Percentiles rank a stretch among this genome's conserved stretches.
Evolutionary conservation across 2,329 filamentous ascomycete genomes (phyloP).

Genomic region (Fusarium sp.): DNA sequence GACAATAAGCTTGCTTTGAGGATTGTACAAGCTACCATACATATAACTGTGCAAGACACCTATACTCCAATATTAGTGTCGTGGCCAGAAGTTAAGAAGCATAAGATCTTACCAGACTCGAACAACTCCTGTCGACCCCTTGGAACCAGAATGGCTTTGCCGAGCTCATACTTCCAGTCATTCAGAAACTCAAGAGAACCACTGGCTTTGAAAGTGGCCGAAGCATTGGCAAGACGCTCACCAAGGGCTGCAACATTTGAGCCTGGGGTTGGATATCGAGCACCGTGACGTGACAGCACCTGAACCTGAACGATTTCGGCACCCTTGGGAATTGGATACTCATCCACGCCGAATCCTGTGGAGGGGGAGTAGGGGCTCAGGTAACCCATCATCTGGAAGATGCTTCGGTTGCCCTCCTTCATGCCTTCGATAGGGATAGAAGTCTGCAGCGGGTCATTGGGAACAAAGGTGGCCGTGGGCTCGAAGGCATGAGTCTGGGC

Average conservation of each 20-base stretch:
- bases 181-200: constrained; percentile 76
- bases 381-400: constrained; percentile 77
- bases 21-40: constrained; percentile 78
- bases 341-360: constrained; percentile 79
- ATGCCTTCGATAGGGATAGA: constrained; percentile 74
- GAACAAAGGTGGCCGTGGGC: constrained; percentile 74
- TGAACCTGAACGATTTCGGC: constrained; percentile 77
- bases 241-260: constrained; percentile 69
- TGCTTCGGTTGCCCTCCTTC: constrained; percentile 69
- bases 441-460: constrained; percentile 79
- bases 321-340: constrained; percentile 75
- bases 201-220: constrained; percentile 66
- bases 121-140: constrained; percentile 80
- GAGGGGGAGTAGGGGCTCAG: constrained; percentile 78
- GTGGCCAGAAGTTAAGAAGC: neutral
- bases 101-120: constrained; percentile 63
- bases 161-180: constrained; percentile 76
- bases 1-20: constrained; percentile 78
- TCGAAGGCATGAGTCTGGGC: constrained; percentile 78
- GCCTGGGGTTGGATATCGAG: constrained; percentile 76
- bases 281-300: constrained; percentile 80
- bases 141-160: constrained; percentile 78
- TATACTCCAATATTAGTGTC: constrained; percentile 33
- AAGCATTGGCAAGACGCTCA: constrained; percentile 67
- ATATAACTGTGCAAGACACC: constrained; percentile 79